Evolutionary conservation across 129 eudicot species (phyloP).

Genomic region (Centella asiatica): DNA sequence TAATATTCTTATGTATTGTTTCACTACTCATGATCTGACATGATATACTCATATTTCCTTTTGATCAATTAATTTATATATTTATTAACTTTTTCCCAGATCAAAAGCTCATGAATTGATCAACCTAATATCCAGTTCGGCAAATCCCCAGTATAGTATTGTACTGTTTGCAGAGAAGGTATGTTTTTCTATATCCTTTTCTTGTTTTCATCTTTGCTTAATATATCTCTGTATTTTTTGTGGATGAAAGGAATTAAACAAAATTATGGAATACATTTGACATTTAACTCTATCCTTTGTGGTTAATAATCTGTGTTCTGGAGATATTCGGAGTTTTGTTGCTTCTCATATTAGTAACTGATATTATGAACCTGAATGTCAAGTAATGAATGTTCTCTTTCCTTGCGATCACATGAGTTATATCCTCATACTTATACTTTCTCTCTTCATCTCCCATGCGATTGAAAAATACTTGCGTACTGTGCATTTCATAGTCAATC

Average conservation of each 20-base stretch:
- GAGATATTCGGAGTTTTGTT: no score
- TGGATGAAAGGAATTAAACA: no score
- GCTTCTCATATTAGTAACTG: no score
- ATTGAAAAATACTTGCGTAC: background rate
- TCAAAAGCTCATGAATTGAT: slow-evolving; percentile 51
- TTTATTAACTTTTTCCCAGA: slow-evolving; percentile 24
- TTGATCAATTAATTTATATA: background rate
- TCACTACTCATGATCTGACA: background rate
- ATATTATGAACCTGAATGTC: no score
- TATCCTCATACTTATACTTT: background rate
- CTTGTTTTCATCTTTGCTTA: background rate
- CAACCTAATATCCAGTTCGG: slow-evolving; percentile 40
- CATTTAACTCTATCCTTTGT: background rate
- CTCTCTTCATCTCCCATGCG: background rate
- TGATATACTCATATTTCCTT: background rate
- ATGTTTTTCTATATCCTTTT: background rate
- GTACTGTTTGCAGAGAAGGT: slow-evolving; percentile 78
- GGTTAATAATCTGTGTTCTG: background rate
- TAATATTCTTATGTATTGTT: background rate
- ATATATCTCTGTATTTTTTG: background rate
- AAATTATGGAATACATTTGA: no score
- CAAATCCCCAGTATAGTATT: slow-evolving; percentile 56
- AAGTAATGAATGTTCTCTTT: background rate
- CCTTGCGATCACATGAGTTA: background rate
- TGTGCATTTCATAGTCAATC: background rate